Percentiles rank a stretch among this genome's conserved stretches.
phyloP scores from a whole-genome alignment of 2,329 filamentous ascomycete genomes.

The Penicillium italicum region DNA sequence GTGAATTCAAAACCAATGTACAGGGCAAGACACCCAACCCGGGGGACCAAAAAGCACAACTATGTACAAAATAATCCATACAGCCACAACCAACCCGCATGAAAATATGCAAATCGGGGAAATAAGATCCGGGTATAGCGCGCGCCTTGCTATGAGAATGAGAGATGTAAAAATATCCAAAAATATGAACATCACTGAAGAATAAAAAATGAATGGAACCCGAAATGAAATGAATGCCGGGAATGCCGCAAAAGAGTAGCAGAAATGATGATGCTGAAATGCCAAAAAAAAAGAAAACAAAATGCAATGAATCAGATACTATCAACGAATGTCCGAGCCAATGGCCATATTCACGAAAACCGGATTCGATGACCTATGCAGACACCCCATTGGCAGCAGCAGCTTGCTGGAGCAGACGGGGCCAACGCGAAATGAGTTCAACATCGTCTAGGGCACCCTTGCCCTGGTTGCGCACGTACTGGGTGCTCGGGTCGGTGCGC shows the following conservation, averaged over 20 bases:
- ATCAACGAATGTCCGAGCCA: not conserved
- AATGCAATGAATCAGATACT: not conserved
- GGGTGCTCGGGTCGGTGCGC: slow-evolving; percentile 46
- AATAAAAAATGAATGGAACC: not conserved
- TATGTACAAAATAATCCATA: slow-evolving; percentile 10
- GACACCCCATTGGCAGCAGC: slow-evolving; percentile 25
- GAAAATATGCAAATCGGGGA: slow-evolving; percentile 11
- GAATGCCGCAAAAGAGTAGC: slow-evolving; percentile 6
- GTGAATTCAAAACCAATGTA: not conserved
- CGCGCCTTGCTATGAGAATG: slow-evolving; percentile 30
- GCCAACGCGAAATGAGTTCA: slow-evolving; percentile 42
- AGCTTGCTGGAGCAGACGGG: slow-evolving; percentile 36
- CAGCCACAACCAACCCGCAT: not conserved
- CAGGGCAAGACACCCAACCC: slow-evolving; percentile 14
- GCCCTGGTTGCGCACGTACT: slow-evolving; percentile 68
- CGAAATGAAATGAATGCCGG: not conserved
- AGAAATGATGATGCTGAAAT: slow-evolving; percentile 1
- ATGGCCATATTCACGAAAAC: not conserved
- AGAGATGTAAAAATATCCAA: not conserved
- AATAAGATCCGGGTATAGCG: slow-evolving; percentile 28
- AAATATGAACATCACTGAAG: slow-evolving; percentile 6
- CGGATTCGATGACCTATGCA: not conserved
- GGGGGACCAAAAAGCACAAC: slow-evolving; percentile 8
- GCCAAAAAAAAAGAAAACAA: not conserved
- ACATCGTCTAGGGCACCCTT: slow-evolving; percentile 42